Percentiles rank a stretch among this genome's conserved stretches.
These are phyloP conservation scores for Leishmania turanica DNA, from an alignment of 208 protist genomes.

Conservation along the genomic window DNA sequence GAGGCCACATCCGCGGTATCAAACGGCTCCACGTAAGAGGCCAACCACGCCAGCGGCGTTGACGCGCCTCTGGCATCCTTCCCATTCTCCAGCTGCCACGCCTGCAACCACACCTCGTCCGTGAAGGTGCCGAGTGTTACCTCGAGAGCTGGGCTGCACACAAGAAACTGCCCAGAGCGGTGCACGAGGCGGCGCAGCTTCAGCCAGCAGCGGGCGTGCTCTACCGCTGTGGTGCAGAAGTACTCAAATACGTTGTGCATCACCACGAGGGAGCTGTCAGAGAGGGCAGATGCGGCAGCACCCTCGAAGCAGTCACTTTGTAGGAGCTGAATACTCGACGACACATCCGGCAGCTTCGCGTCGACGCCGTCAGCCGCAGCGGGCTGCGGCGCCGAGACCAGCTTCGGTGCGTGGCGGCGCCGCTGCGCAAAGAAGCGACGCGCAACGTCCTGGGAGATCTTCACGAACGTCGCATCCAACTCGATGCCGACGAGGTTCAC, in stretches of 20 bases:
- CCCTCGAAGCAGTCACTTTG: slow-evolving; percentile 72
- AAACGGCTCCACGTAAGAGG: slow-evolving; percentile 32
- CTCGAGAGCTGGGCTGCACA: slow-evolving; percentile 65
- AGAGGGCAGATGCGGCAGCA: slow-evolving; percentile 39
- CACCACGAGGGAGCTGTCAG: slow-evolving; percentile 60
- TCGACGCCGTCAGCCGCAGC: neutral
- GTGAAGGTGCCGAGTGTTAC: slow-evolving; percentile 37
- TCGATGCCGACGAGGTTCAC: slow-evolving; percentile 28
- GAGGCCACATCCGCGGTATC: slow-evolving; percentile 20
- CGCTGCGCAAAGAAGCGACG: slow-evolving; percentile 37
- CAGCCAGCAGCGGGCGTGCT: slow-evolving; percentile 69
- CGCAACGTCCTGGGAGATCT: slow-evolving; percentile 31
- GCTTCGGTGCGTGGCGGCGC: slow-evolving; percentile 19
- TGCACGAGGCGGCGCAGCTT: slow-evolving; percentile 55
- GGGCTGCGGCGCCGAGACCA: neutral
- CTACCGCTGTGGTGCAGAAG: slow-evolving; percentile 47
- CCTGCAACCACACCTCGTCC: slow-evolving; percentile 18
- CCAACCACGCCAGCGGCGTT: slow-evolving; percentile 30
- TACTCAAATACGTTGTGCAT: slow-evolving; percentile 93
- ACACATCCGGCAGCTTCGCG: slow-evolving; percentile 14
- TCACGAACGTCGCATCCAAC: slow-evolving; percentile 20
- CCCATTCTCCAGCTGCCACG: slow-evolving; percentile 5
- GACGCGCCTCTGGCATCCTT: neutral
- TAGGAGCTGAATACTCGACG: slow-evolving; percentile 31
- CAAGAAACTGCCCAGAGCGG: slow-evolving; percentile 52